These are phyloP conservation scores for Cardiospermum halicacabum DNA, from an alignment of 345 rosid species.

Conservation along the genomic window DNA sequence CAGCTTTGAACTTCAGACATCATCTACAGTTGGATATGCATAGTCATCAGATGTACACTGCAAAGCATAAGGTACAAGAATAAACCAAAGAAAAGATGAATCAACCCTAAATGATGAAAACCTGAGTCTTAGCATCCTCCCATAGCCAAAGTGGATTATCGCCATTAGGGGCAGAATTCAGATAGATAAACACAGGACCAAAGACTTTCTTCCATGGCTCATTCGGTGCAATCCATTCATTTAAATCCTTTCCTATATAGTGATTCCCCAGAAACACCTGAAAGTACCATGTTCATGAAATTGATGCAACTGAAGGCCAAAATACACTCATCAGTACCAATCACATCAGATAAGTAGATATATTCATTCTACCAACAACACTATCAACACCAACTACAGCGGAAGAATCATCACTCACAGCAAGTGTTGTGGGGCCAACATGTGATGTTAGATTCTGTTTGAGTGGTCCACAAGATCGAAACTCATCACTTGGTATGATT, in stretches of 20 bases:
- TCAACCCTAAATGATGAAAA: slow-evolving; percentile 18
- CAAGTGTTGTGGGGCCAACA: slow-evolving; percentile 86
- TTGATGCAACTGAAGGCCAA: slow-evolving; percentile 9
- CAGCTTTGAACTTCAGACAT: slow-evolving; percentile 64
- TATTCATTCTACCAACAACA: not conserved
- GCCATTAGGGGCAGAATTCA: slow-evolving; percentile 57
- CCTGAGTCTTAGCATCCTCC: slow-evolving; percentile 91
- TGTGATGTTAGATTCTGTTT: slow-evolving; percentile 95
- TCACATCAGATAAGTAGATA: not conserved
- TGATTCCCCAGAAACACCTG: slow-evolving; percentile 89
- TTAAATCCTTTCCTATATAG: slow-evolving; percentile 70
- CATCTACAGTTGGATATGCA: slow-evolving; percentile 39
- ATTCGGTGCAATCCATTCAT: slow-evolving; percentile 44
- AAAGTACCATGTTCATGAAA: slow-evolving; percentile 17
- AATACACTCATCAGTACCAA: not conserved
- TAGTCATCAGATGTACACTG: slow-evolving; percentile 11
- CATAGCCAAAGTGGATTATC: slow-evolving; percentile 66
- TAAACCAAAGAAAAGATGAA: not conserved
- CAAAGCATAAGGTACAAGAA: not conserved
- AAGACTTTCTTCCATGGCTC: slow-evolving; percentile 96
- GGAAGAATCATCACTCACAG: slow-evolving; percentile 46
- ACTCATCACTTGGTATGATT: slow-evolving; percentile 90
- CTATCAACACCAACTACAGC: not conserved
- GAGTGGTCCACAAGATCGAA: slow-evolving; percentile 89
- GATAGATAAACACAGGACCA: slow-evolving; percentile 81